Base-by-base conservation (phyloP, 2,329 filamentous ascomycete genomes). In the Fusarium sterilihyphosum region DNA sequence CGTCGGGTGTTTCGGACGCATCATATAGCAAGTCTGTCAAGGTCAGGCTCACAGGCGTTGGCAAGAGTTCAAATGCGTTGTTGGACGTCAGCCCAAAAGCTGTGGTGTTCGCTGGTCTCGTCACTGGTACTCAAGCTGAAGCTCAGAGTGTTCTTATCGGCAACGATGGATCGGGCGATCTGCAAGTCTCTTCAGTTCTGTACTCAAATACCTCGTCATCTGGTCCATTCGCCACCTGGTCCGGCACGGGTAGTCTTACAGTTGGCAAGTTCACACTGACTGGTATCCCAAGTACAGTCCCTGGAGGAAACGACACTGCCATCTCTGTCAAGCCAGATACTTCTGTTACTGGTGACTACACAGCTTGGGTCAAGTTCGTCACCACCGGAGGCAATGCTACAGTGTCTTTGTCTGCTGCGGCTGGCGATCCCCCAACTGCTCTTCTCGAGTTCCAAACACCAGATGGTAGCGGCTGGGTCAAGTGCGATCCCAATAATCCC, bases 391-490 rank as follows among this genome's bases (percentile, higher is more conserved):
- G 89, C 0, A 85, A 80, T 50, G 82, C 83, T 20, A 82, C 85
- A 1, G 80, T 90, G 17, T 84, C 84, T 35, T 81, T 90, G 20
- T 81, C 86, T 2, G 89, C 83, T 20, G 83, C 85, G 4, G 84
- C 88, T 13, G 88, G 88, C 1, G 84, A 85, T 4, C 80, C 85
- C 0, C 86, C 89, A 1, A 80, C 81, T 1, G 88, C 87, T 1
- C 76, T 88, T 3, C 78, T 91, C 8, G 86, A 90, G 74, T 91
- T 90, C 77, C 86, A 91, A 76, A 86, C 83, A 0, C 76, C 82
- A 0, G 87, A 90, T 74, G 88, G 85, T 6, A 79, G 77, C 6
- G 83, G 82, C 1, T 91, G 89, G 89, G 82, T 88, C 6, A 73
- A 81, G 6, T 90, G 88, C 61, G 74, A 82, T 10, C 67, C 81